Evolutionary conservation across 73 alveolate genomes (phyloP), one percentile per base, ranked within the genome.

Genomic region (Loxodes magnus): DNA sequence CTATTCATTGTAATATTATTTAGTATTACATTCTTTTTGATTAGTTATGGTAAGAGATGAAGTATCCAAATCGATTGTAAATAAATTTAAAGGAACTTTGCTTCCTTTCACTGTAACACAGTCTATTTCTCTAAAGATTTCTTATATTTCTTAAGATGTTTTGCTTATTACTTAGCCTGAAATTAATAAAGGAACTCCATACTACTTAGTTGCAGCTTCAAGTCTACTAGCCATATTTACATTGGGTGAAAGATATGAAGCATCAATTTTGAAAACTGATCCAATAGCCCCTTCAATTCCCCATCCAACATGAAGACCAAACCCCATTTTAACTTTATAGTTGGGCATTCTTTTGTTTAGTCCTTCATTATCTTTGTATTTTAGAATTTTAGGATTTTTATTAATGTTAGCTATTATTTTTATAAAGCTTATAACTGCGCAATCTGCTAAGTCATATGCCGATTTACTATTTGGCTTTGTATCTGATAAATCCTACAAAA

Each of bases 251-350:
- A 82, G 68, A 60, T 82, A 82, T 16, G 87, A 65, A 2, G 95
- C 95, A 71, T 82, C 95, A 35, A 82, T 77, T 61, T 82, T 82
- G 54, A 71, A 82, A 35, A 31, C 52, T 4, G 83, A 51, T 5
- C 95, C 95, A 1, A 82, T 82, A 10, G 95, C 95, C 4, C 95
- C 95, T 71, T 82, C 95, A 35, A 82, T 82, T 2, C 91, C 77
- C 91, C 91, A 82, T 9, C 95, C 95, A 21, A 71, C 64, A 46
- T 77, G 87, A 6, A 82, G 71, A 23, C 95, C 95, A 51, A 82
- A 77, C 4, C 80, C 80, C 59, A 67, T 20, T 24, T 57, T 56
- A 2, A 67, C 80, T 14, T 22, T n/a, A 29, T 67, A 67, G 35
- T 56, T 50, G 3, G 68, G 68, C 49, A 67, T 38, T 43, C 80